Conservation (phyloP, 495 filamentous ascomycete genomes). For the Tuber brumale region DNA sequence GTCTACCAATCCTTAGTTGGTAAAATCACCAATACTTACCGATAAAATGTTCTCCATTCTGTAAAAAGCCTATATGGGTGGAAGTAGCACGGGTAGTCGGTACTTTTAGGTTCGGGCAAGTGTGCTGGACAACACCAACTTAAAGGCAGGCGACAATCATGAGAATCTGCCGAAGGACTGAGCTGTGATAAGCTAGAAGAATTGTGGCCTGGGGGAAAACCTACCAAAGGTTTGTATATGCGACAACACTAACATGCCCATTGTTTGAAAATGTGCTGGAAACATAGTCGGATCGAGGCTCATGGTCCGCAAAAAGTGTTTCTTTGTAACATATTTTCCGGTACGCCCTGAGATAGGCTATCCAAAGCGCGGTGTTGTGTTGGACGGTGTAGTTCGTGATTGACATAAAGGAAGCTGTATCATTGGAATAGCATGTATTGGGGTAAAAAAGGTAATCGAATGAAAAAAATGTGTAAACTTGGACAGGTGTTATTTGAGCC, state of each 20-base stretch:
- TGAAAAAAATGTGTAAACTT: too few relatives aligned
- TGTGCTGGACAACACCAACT: neutral
- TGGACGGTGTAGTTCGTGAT: neutral
- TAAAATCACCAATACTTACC: neutral
- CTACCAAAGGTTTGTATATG: neutral
- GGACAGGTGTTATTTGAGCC: neutral
- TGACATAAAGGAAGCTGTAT: neutral
- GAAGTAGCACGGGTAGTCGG: neutral
- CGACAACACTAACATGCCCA: neutral
- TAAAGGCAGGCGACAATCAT: neutral
- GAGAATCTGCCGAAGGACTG: neutral
- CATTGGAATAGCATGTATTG: neutral
- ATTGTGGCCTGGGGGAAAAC: neutral
- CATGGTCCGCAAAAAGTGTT: neutral
- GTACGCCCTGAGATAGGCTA: neutral
- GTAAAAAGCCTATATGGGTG: neutral
- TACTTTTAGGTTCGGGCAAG: neutral
- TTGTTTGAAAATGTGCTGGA: neutral
- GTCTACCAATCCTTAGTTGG: neutral
- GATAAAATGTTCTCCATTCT: neutral
- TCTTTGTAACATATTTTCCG: neutral
- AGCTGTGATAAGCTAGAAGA: neutral
- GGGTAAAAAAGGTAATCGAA: neutral
- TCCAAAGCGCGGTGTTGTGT: neutral
- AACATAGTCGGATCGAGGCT: neutral